Conservation (phyloP, 2,329 filamentous ascomycete genomes). For the Neoascochyta sp. region DNA sequence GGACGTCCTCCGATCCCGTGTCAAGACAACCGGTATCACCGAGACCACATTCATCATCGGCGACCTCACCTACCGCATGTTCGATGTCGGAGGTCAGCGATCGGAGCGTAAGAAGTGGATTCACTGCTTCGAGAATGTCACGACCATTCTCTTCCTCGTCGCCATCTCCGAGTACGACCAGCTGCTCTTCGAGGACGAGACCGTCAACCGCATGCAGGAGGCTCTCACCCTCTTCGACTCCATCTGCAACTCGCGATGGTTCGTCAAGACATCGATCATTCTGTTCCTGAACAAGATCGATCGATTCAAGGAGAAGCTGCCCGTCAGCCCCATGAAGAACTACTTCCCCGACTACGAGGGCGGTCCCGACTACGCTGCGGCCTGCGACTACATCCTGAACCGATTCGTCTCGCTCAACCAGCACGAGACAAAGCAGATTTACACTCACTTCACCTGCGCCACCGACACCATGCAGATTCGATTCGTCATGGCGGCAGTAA, state of each 20-base stretch:
- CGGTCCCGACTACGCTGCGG: constrained; percentile 89
- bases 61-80: constrained; percentile 93
- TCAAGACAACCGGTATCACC: constrained; percentile 96
- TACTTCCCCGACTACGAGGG: constrained; percentile 76
- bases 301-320: constrained; percentile 70
- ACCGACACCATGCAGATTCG: constrained; percentile 98
- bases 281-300: constrained; percentile 74
- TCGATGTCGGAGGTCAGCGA: constrained; percentile 92
- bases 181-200: constrained; percentile 92
- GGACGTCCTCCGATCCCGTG: constrained; percentile 90
- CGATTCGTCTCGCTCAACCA: constrained; percentile 98
- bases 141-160: constrained; percentile 92
- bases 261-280: constrained; percentile 69
- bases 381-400: constrained; percentile 98
- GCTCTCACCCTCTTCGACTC: constrained; percentile 68
- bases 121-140: constrained; percentile 97
- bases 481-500: constrained; percentile 99
- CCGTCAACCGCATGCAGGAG: constrained; percentile 72
- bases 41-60: constrained; percentile 96
- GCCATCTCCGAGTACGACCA: constrained; percentile 98
- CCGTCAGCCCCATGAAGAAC: constrained; percentile 70
- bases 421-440: constrained; percentile 99
- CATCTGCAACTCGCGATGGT: constrained; percentile 70
- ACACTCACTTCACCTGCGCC: constrained; percentile 98
- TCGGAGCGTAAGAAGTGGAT: constrained; percentile 99